Conservation (phyloP, 148 eudicot genomes). For the Amaranthus hypochondriacus region DNA sequence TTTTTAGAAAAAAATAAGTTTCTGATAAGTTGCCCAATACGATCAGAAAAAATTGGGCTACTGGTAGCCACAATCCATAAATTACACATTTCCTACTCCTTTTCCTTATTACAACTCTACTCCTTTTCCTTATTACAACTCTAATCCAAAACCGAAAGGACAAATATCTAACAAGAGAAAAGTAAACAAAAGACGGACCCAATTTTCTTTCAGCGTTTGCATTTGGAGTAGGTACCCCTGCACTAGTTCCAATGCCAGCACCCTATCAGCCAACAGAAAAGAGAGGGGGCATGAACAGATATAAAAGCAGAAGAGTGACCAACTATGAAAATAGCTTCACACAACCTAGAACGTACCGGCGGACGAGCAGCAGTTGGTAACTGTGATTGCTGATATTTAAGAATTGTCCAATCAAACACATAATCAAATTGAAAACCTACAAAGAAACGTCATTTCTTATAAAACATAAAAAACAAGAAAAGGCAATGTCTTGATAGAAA, state of each 20-base stretch:
- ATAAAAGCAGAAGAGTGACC: neutral
- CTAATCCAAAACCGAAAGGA: neutral
- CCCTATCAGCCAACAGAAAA: conserved; percentile 39
- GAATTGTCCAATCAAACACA: conserved; percentile 96
- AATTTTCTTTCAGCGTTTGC: conserved; percentile 50
- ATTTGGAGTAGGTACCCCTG: conserved; percentile 61
- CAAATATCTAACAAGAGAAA: neutral
- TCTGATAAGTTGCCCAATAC: neutral
- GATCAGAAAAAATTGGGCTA: neutral
- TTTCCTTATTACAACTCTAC: neutral
- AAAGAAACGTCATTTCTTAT: conserved; percentile 9
- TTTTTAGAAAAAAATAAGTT: neutral
- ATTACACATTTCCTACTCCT: too few relatives aligned
- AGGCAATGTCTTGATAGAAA: neutral
- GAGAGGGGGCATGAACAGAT: neutral
- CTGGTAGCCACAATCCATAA: neutral
- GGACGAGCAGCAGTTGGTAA: conserved; percentile 58
- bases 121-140: neutral
- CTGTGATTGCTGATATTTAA: conserved; percentile 98
- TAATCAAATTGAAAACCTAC: conserved; percentile 96
- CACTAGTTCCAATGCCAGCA: conserved; percentile 63
- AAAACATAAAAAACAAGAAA: neutral
- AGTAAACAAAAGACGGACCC: conserved; percentile 34
- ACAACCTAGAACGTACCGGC: conserved; percentile 42
- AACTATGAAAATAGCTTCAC: neutral